A percentile compares a stretch with the other conserved stretches of the same genome.
Conservation (phyloP, 495 filamentous ascomycete genomes). For the Coniosporium apollinis region DNA sequence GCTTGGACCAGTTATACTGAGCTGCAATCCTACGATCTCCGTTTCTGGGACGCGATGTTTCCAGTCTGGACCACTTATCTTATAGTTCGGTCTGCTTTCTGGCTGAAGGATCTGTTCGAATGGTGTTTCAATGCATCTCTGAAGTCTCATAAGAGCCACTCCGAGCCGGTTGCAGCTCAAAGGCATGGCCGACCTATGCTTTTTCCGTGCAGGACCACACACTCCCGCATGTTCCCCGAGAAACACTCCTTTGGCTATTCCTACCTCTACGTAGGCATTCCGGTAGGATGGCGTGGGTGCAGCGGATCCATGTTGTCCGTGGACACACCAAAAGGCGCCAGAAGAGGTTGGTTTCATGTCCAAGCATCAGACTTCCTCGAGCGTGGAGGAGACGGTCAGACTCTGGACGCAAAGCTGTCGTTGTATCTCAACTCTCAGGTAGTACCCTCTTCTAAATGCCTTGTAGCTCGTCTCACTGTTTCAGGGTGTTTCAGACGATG, state of each 20-base stretch:
- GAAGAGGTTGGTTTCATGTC: conserved; percentile 37
- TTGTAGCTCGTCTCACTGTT: conserved; percentile 9
- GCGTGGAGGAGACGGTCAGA: conserved; percentile 28
- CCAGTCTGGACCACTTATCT: too few relatives aligned
- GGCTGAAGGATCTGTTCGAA: too few relatives aligned
- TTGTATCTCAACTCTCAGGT: conserved; percentile 37
- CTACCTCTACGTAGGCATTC: conserved; percentile 48
- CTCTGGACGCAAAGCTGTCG: conserved; percentile 40
- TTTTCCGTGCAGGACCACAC: conserved; percentile 44
- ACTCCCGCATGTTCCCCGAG: conserved; percentile 42
- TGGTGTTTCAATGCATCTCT: too few relatives aligned
- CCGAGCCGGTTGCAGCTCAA: too few relatives aligned
- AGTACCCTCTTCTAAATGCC: conserved; percentile 3
- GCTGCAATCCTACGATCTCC: too few relatives aligned
- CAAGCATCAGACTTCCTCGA: conserved; percentile 42
- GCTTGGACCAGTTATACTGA: too few relatives aligned
- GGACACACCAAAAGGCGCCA: conserved; percentile 16
- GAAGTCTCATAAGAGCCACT: too few relatives aligned
- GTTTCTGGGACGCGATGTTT: too few relatives aligned
- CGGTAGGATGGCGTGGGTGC: conserved; percentile 40
- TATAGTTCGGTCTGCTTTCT: too few relatives aligned
- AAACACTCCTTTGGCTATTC: conserved; percentile 50
- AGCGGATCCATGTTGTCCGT: conserved; percentile 38
- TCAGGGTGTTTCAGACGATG: conserved; percentile 31
- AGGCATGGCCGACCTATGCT: conserved; percentile 12